phyloP scores from a whole-genome alignment of 1,284 basidiomycete species.

The Cystobasidium slooffiae region DNA sequence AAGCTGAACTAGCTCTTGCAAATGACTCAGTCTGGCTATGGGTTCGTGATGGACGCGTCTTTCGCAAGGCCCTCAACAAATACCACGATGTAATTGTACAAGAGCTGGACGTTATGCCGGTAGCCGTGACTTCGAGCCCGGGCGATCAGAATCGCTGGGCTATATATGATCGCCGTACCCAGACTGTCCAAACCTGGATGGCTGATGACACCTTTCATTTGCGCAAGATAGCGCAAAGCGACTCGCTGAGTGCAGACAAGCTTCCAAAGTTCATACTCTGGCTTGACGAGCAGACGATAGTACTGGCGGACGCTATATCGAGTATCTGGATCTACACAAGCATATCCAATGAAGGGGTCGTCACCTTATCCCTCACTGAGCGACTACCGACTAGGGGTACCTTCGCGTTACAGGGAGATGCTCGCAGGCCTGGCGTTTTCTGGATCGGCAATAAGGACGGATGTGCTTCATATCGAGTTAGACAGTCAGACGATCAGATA shows the following conservation, averaged over 20 bases:
- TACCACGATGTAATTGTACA: neutral
- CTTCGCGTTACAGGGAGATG: neutral
- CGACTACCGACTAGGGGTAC: conserved; percentile 15
- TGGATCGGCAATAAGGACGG: conserved; percentile 25
- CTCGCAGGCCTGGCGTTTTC: neutral
- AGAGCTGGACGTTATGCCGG: neutral
- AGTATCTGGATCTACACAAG: conserved; percentile 18
- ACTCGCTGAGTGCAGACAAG: neutral
- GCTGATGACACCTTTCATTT: neutral
- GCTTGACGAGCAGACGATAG: conserved; percentile 6
- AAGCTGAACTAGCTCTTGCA: conserved; percentile 8
- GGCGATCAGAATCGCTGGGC: neutral
- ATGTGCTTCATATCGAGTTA: conserved; percentile 2
- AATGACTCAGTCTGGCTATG: conserved; percentile 3
- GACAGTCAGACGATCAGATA: neutral
- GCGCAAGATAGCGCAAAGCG: neutral
- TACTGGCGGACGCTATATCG: conserved; percentile 23
- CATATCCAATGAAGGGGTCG: no score
- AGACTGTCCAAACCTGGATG: neutral
- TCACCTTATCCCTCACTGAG: neutral
- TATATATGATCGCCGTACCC: conserved; percentile 11
- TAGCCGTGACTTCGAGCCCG: neutral
- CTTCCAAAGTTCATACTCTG: conserved; percentile 16
- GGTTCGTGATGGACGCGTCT: neutral
- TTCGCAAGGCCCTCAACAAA: neutral